A percentile compares a stretch with the other conserved stretches of the same genome.
Evolutionary conservation across 169 alveolate species (phyloP).

Genomic region (Toxoplasma gondii): DNA sequence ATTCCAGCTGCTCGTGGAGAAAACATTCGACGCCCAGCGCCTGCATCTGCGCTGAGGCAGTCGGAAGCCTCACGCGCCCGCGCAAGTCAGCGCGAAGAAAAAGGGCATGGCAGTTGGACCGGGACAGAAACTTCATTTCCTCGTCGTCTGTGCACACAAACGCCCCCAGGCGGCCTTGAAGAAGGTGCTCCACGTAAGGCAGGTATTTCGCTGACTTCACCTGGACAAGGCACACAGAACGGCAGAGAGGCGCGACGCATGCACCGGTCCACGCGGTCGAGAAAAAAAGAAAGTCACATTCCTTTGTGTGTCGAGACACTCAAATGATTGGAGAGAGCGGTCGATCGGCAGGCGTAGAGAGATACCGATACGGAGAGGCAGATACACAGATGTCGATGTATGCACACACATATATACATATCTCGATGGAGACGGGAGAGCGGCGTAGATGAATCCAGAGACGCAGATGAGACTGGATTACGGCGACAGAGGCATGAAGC

Average conservation of each 20-base stretch:
- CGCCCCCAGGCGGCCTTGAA: not conserved
- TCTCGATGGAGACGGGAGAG: not conserved
- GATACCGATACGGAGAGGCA: not conserved
- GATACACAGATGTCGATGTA: not conserved
- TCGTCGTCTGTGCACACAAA: not conserved
- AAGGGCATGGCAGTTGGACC: not conserved
- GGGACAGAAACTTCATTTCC: not conserved
- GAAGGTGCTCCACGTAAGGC: conserved; percentile 7
- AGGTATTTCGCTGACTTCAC: not conserved
- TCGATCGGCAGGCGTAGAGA: not conserved
- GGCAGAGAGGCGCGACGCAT: not conserved
- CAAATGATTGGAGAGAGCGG: too few relatives aligned
- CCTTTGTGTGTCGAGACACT: too few relatives aligned
- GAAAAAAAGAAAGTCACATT: too few relatives aligned
- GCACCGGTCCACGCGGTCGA: too few relatives aligned
- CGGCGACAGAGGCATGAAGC: not conserved
- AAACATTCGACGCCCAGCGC: not conserved
- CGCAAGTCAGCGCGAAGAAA: not conserved
- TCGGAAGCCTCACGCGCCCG: not conserved
- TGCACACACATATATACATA: not conserved
- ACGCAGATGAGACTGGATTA: not conserved
- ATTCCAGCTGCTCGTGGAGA: not conserved
- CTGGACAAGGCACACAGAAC: not conserved
- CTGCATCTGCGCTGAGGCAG: not conserved
- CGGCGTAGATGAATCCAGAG: too few relatives aligned